phyloP scores from a whole-genome alignment of 345 rosid genomes.

The Cardamine occulta region DNA sequence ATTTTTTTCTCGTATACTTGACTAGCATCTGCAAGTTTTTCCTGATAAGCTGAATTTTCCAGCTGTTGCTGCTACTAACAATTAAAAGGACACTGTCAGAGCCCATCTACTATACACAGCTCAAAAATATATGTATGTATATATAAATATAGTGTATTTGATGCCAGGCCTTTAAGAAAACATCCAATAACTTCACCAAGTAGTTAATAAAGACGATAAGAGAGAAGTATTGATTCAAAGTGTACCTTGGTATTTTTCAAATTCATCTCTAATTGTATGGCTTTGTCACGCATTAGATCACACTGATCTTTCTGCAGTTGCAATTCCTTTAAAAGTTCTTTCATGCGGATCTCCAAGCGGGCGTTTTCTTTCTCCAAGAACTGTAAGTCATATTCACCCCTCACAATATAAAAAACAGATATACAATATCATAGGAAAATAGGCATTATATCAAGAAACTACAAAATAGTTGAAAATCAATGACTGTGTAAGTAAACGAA shows the following conservation, averaged over 20 bases:
- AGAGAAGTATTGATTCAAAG: slow-evolving; percentile 20
- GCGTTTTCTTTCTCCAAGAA: slow-evolving; percentile 73
- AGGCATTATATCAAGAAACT: slow-evolving; percentile 25
- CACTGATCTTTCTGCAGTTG: slow-evolving; percentile 63
- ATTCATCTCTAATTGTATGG: slow-evolving; percentile 56
- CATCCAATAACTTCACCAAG: slow-evolving; percentile 3
- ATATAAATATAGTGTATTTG: background rate
- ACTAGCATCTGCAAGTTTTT: slow-evolving; percentile 71
- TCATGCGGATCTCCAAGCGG: slow-evolving; percentile 56
- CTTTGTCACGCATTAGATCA: slow-evolving; percentile 52
- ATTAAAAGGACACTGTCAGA: slow-evolving; percentile 45
- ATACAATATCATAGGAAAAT: background rate
- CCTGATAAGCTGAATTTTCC: slow-evolving; percentile 68
- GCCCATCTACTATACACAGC: slow-evolving; percentile 19
- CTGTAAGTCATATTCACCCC: slow-evolving; percentile 47
- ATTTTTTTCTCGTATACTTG: slow-evolving; percentile 81
- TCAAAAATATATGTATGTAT: background rate
- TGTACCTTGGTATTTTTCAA: slow-evolving; percentile 65
- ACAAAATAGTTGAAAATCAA: slow-evolving; percentile 1
- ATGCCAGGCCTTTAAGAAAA: slow-evolving; percentile 9
- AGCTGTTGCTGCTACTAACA: slow-evolving; percentile 69
- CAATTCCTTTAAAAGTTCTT: slow-evolving; percentile 56
- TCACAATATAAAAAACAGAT: slow-evolving; percentile 24
- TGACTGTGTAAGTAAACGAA: slow-evolving; percentile 9
- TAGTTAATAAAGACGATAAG: slow-evolving; percentile 27